Conservation (phyloP, 805 yeast genomes). For the Wickerhamiella kazuoi region DNA sequence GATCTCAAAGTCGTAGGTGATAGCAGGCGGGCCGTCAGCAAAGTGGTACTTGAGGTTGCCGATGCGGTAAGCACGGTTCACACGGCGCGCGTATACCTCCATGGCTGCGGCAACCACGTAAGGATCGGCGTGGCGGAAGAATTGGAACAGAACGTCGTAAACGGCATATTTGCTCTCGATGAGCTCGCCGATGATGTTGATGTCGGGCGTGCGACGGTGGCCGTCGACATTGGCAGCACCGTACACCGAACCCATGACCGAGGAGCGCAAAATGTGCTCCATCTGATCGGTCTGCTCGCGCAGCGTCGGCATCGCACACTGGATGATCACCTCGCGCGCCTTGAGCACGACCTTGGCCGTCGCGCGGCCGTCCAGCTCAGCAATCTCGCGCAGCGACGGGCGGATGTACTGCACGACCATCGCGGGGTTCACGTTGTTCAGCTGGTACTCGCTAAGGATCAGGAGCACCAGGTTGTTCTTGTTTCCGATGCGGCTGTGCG, state of each 20-base stretch:
- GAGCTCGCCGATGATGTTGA: constrained; percentile 68
- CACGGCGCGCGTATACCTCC: constrained; percentile 90
- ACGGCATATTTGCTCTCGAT: constrained; percentile 93
- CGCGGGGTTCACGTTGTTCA: constrained; percentile 54
- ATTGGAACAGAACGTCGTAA: constrained; percentile 87
- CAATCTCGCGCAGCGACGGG: constrained; percentile 56
- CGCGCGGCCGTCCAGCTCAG: constrained; percentile 75
- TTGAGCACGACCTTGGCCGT: constrained; percentile 87
- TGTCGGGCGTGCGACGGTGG: constrained; percentile 58
- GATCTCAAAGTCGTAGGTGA: constrained; percentile 48
- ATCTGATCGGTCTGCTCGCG: constrained; percentile 93
- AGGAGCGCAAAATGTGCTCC: constrained; percentile 82
- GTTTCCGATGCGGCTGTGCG: constrained; percentile 86
- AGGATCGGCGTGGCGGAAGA: constrained; percentile 64
- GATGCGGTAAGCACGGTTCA: constrained; percentile 88
- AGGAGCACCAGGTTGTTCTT: constrained; percentile 82
- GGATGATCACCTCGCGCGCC: constrained; percentile 91
- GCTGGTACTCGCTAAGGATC: constrained; percentile 65
- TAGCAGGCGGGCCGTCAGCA: constrained; percentile 35
- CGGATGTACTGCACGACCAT: constrained; percentile 52
- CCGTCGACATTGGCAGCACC: constrained; percentile 58
- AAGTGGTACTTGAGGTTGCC: constrained; percentile 49
- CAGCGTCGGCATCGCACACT: constrained; percentile 90
- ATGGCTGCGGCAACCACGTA: constrained; percentile 92
- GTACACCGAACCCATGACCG: constrained; percentile 76